Percentiles rank a stretch among this genome's conserved stretches.
These are phyloP conservation scores for Exophiala spinifera DNA, from an alignment of 2,329 filamentous ascomycete genomes.

Conservation along the genomic window DNA sequence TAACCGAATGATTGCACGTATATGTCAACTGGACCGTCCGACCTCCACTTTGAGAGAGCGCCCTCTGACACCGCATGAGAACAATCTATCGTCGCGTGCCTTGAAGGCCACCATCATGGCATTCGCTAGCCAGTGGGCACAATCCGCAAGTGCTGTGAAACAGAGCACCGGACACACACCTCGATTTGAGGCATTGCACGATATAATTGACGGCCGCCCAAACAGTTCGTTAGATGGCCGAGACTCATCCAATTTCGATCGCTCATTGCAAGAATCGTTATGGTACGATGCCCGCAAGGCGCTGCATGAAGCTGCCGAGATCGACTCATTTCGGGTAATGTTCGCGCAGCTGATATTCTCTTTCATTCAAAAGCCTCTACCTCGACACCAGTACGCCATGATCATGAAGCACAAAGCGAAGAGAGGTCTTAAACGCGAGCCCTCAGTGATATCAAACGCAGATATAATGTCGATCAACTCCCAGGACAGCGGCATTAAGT, in stretches of 20 bases:
- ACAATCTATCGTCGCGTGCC: conserved; percentile 14
- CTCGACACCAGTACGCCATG: conserved; percentile 2
- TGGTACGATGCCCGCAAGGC: conserved; percentile 44
- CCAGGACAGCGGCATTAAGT: not conserved
- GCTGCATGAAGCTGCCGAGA: conserved; percentile 37
- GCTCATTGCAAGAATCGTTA: conserved; percentile 37
- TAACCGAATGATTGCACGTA: conserved; percentile 19
- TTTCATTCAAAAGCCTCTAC: conserved; percentile 40
- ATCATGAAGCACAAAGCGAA: not conserved
- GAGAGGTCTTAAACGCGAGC: not conserved
- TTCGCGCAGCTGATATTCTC: conserved; percentile 47
- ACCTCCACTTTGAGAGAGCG: conserved; percentile 5
- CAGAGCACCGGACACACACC: conserved; percentile 1
- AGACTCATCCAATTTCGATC: conserved; percentile 21
- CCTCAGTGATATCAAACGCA: not conserved
- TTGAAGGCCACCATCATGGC: conserved; percentile 20
- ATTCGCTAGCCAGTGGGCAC: conserved; percentile 20
- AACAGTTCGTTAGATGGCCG: not conserved
- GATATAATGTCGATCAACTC: not conserved
- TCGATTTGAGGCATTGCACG: not conserved
- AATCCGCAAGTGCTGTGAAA: conserved; percentile 1
- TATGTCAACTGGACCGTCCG: conserved; percentile 15
- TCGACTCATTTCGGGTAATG: conserved; percentile 44
- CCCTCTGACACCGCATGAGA: conserved; percentile 6
- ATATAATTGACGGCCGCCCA: not conserved